Percentiles rank a stretch among this genome's conserved stretches.
Conservation (phyloP, 208 protist species). For the Leishmania amazonensis region DNA sequence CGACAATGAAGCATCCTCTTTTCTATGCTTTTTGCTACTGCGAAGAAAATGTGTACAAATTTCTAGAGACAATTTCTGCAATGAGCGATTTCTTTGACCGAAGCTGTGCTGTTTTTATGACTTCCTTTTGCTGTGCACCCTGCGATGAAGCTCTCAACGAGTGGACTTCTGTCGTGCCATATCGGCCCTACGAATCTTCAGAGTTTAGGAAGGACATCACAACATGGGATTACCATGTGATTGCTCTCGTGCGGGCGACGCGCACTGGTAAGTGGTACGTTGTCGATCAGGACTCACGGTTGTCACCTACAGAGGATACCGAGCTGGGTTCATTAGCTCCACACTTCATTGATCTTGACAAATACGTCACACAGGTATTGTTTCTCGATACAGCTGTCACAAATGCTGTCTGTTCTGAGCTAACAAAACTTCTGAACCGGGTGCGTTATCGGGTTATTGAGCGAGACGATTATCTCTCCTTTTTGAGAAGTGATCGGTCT, state of each 20-base stretch:
- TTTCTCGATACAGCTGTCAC: slow-evolving; percentile 7
- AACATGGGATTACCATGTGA: slow-evolving; percentile 50
- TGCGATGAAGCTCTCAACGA: slow-evolving; percentile 16
- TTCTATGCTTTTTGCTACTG: slow-evolving; percentile 39
- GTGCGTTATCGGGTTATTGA: slow-evolving; percentile 36
- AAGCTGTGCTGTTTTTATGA: slow-evolving; percentile 39
- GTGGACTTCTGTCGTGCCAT: slow-evolving; percentile 41
- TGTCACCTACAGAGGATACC: slow-evolving; percentile 11
- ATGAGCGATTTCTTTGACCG: slow-evolving; percentile 27
- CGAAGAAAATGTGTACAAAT: slow-evolving; percentile 45
- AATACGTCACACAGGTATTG: slow-evolving; percentile 26
- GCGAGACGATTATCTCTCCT: slow-evolving; percentile 31
- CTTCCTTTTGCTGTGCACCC: slow-evolving; percentile 22
- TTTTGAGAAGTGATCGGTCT: slow-evolving; percentile 39
- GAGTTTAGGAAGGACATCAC: slow-evolving; percentile 19
- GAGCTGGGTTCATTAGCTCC: slow-evolving; percentile 8
- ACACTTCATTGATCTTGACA: slow-evolving; percentile 29
- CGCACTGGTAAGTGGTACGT: slow-evolving; percentile 22
- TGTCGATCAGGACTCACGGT: slow-evolving; percentile 37
- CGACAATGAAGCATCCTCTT: slow-evolving; percentile 9
- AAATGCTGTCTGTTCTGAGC: neutral
- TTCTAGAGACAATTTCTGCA: slow-evolving; percentile 14
- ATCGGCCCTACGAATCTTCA: slow-evolving; percentile 17
- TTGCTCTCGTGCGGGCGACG: slow-evolving; percentile 20
- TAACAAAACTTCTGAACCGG: slow-evolving; percentile 15